Evolutionary conservation across 495 filamentous ascomycete species (phyloP).

Genomic region (Bryoglossum gracile): DNA sequence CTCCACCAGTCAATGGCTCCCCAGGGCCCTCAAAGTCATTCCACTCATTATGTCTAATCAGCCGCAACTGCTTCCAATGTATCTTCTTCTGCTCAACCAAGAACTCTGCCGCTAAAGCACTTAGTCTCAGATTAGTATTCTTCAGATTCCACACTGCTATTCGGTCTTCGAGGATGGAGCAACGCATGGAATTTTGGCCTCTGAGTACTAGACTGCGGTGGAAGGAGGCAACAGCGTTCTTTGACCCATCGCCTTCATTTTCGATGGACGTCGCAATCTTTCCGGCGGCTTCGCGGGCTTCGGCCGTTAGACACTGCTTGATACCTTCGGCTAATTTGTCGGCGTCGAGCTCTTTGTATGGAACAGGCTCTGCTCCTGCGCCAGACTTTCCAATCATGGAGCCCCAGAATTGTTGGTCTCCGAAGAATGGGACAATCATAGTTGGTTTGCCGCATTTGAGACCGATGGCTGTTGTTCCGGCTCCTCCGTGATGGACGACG

Average conservation of each 20-base stretch:
- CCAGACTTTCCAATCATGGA: conserved; percentile 57
- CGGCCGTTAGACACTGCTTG: conserved; percentile 51
- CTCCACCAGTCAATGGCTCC: conserved; percentile 61
- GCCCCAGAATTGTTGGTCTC: conserved; percentile 80
- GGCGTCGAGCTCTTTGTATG: conserved; percentile 58
- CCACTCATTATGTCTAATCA: conserved; percentile 64
- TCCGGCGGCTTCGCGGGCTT: conserved; percentile 48
- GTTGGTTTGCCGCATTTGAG: conserved; percentile 57
- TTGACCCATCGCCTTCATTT: conserved; percentile 64
- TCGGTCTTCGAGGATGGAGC: conserved; percentile 54
- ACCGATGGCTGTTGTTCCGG: conserved; percentile 59
- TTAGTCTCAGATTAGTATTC: conserved; percentile 48
- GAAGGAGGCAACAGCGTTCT: conserved; percentile 64
- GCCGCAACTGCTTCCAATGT: conserved; percentile 55
- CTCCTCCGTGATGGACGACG: conserved; percentile 60
- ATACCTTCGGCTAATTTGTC: conserved; percentile 65
- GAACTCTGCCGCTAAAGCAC: conserved; percentile 58
- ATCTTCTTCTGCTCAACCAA: conserved; percentile 51
- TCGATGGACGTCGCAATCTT: conserved; percentile 56
- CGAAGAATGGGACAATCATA: conserved; percentile 64
- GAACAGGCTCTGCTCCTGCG: conserved; percentile 65
- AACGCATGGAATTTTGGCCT: conserved; percentile 57
- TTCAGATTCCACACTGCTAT: conserved; percentile 65
- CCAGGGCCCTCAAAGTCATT: conserved; percentile 75
- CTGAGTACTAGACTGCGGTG: conserved; percentile 53